A percentile compares a stretch with the other conserved stretches of the same genome.
Evolutionary conservation across 768 basidiomycete species (phyloP).

Genomic region (Suillus fuscotomentosus): DNA sequence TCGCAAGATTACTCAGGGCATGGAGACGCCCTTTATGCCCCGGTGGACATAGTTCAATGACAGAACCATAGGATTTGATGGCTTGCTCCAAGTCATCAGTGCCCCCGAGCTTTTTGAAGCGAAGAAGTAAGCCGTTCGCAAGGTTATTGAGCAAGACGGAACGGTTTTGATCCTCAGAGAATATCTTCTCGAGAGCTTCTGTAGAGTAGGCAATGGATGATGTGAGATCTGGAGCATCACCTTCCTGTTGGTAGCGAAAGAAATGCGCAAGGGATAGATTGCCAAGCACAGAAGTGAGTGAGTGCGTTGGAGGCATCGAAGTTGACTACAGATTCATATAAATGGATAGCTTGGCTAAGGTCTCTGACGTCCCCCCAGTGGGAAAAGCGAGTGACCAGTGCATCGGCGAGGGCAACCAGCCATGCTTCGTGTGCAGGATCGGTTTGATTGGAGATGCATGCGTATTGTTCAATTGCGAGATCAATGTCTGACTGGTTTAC

Average conservation of each 20-base stretch:
- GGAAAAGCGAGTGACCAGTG: slow-evolving; percentile 13
- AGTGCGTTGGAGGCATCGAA: slow-evolving; percentile 6
- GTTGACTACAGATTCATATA: slow-evolving; percentile 22
- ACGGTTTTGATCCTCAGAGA: slow-evolving; percentile 13
- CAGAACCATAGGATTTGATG: slow-evolving; percentile 16
- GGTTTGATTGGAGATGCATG: slow-evolving; percentile 12
- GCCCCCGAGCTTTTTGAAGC: slow-evolving; percentile 11
- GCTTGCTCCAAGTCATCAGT: slow-evolving; percentile 12
- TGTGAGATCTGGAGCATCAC: slow-evolving; percentile 25
- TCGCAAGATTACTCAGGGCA: slow-evolving; percentile 23
- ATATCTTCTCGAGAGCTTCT: slow-evolving; percentile 18
- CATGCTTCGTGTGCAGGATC: slow-evolving; percentile 10
- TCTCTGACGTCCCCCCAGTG: slow-evolving; percentile 9
- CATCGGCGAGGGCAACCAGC: slow-evolving; percentile 15
- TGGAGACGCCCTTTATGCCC: neutral
- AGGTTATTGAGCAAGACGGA: neutral
- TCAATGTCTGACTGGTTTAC: neutral
- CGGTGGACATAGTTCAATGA: neutral
- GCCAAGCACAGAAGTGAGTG: neutral
- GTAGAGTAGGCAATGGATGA: slow-evolving; percentile 25
- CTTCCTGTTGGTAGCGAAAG: slow-evolving; percentile 24
- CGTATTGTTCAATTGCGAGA: neutral
- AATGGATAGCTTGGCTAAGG: slow-evolving; percentile 17
- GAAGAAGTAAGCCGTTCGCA: neutral
- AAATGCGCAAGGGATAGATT: slow-evolving; percentile 1